Percentiles rank a stretch among this genome's conserved stretches.
Evolutionary conservation across 108 stramenopile genomes (phyloP).

Genomic region (Asterionellopsis glacialis): DNA sequence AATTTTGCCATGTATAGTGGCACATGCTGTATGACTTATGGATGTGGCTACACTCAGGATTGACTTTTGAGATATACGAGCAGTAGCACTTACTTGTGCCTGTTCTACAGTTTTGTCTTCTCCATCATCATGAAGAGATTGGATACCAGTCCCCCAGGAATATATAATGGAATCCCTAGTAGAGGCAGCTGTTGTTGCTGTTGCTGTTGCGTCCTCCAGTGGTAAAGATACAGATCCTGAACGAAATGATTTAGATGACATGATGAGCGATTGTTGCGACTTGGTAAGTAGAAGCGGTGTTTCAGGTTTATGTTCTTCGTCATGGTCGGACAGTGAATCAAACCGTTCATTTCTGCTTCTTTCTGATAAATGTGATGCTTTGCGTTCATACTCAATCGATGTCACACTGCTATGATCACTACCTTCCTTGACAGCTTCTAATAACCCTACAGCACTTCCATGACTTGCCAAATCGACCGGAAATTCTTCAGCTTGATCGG

Average conservation of each 20-base stretch:
- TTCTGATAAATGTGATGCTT: neutral
- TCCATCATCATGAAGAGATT: conserved; percentile 45
- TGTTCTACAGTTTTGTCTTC: conserved; percentile 16
- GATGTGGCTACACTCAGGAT: conserved; percentile 37
- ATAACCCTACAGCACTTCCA: neutral
- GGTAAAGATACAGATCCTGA: conserved; percentile 11
- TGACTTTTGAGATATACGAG: conserved; percentile 48
- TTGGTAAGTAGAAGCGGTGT: conserved; percentile 7
- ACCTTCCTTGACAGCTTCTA: neutral
- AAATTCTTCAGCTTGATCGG: conserved; percentile 6
- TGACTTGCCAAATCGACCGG: conserved; percentile 5
- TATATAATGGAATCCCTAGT: conserved; percentile 20
- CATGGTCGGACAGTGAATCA: neutral
- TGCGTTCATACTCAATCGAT: neutral
- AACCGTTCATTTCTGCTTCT: neutral
- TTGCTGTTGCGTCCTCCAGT: neutral
- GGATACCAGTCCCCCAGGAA: conserved; percentile 39
- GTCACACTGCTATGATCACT: neutral
- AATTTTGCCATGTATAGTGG: conserved; percentile 42
- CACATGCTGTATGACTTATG: conserved; percentile 47
- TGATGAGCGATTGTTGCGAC: neutral
- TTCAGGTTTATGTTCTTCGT: neutral
- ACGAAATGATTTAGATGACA: conserved; percentile 4
- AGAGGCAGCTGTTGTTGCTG: conserved; percentile 8
- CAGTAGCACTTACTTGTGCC: conserved; percentile 2